Evolutionary conservation across 768 basidiomycete genomes (phyloP).

Genomic region (Pisolithus sp.): DNA sequence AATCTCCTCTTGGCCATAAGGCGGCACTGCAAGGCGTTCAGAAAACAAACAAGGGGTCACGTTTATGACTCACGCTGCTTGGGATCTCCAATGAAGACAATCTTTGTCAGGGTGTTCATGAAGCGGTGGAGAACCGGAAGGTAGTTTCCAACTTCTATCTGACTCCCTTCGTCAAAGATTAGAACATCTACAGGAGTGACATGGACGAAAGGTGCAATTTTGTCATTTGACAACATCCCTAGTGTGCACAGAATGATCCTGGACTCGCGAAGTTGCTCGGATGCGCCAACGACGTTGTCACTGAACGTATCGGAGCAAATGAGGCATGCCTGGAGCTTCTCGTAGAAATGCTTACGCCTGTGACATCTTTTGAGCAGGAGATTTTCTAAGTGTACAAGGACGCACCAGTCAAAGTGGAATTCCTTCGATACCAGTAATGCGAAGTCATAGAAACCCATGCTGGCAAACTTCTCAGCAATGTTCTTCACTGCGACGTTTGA

Average conservation of each 20-base stretch:
- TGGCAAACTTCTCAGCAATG: conserved; percentile 40
- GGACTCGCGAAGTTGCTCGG: conserved; percentile 21
- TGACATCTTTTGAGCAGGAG: conserved; percentile 10
- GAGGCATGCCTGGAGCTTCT: conserved; percentile 26
- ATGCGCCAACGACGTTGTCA: conserved; percentile 8
- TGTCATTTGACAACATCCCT: conserved; percentile 36
- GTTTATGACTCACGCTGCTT: conserved; percentile 27
- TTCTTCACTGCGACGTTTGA: conserved; percentile 50
- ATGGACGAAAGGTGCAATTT: conserved; percentile 11
- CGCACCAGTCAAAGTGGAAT: conserved; percentile 42
- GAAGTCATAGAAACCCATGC: conserved; percentile 27
- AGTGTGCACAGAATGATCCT: conserved; percentile 43
- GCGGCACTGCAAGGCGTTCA: conserved; percentile 49
- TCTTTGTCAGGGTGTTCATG: conserved; percentile 20
- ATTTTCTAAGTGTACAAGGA: background rate
- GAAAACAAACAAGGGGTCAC: background rate
- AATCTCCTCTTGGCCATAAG: conserved; percentile 67
- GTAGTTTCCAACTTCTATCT: conserved; percentile 39
- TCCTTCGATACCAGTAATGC: conserved; percentile 39
- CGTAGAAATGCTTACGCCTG: conserved; percentile 47
- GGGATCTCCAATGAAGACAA: conserved; percentile 36
- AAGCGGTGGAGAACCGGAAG: conserved; percentile 29
- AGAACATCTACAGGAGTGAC: conserved; percentile 32
- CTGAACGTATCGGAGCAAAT: conserved; percentile 32
- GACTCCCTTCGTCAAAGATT: conserved; percentile 43